Evolutionary conservation across 2,329 filamentous ascomycete genomes (phyloP).

Genomic region (Penicillium sp.): DNA sequence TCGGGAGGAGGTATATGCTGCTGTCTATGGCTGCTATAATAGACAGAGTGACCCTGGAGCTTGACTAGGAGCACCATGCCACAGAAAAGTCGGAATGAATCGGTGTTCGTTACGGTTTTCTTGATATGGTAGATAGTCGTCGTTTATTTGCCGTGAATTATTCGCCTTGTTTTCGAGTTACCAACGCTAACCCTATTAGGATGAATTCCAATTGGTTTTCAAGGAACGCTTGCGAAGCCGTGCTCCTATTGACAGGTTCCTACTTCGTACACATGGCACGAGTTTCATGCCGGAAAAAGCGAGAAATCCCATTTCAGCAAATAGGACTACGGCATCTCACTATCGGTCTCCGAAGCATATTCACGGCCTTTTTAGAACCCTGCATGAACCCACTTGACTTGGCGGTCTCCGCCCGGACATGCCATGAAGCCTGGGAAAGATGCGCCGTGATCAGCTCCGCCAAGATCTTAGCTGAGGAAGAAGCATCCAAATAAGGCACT

Average conservation of each 20-base stretch:
- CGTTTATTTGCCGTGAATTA: neutral
- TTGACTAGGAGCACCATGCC: slow-evolving; percentile 51
- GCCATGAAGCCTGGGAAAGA: neutral
- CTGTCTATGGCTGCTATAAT: slow-evolving; percentile 52
- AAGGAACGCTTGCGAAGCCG: slow-evolving; percentile 21
- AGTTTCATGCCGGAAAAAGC: too few species aligned
- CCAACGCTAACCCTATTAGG: slow-evolving; percentile 22
- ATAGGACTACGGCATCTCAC: neutral
- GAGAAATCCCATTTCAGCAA: neutral
- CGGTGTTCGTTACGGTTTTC: slow-evolving; percentile 49
- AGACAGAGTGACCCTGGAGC: slow-evolving; percentile 49
- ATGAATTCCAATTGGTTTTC: slow-evolving; percentile 38
- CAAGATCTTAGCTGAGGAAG: neutral
- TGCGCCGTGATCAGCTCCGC: neutral
- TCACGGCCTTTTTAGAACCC: neutral
- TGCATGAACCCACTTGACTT: neutral
- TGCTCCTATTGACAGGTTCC: neutral
- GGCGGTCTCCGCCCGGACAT: neutral
- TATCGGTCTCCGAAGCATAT: neutral
- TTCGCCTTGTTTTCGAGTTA: neutral
- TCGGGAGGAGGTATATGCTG: slow-evolving; percentile 50
- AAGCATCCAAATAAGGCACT: too few species aligned
- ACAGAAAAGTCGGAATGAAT: slow-evolving; percentile 50
- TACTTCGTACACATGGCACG: too few species aligned
- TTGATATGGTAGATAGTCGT: slow-evolving; percentile 42